phyloP scores from a whole-genome alignment of 768 basidiomycete genomes.

The Pisolithus orientalis region DNA sequence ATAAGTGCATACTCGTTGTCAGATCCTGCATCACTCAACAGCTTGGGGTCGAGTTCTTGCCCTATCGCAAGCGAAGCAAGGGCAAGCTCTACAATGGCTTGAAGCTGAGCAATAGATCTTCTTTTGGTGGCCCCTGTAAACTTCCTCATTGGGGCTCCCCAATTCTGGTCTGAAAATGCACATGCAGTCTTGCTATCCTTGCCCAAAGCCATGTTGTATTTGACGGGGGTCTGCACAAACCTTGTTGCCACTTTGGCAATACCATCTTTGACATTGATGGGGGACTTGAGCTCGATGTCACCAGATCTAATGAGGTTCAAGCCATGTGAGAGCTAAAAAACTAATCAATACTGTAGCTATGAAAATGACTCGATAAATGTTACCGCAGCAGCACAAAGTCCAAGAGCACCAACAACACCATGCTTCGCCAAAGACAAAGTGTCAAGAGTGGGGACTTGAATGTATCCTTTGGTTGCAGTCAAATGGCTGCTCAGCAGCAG shows the following conservation, averaged over 20 bases:
- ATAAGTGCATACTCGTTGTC: background rate
- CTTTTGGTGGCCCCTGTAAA: background rate
- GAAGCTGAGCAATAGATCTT: background rate
- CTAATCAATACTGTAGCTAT: too few relatives aligned
- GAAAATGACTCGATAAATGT: too few relatives aligned
- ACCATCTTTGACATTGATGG: background rate
- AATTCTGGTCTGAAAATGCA: conserved; percentile 6
- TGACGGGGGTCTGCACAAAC: background rate
- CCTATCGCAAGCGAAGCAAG: too few relatives aligned
- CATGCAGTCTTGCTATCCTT: conserved; percentile 2
- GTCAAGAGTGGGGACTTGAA: background rate
- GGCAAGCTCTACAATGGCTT: too few relatives aligned
- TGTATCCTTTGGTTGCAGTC: background rate
- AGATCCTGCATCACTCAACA: background rate
- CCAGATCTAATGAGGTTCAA: background rate
- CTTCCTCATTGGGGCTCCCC: background rate
- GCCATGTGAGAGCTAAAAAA: too few relatives aligned
- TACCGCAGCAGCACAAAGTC: too few relatives aligned
- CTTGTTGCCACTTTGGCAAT: background rate
- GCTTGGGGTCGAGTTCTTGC: background rate
- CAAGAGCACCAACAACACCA: too few relatives aligned
- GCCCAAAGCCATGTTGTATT: conserved; percentile 3
- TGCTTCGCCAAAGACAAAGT: background rate
- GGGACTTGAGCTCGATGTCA: background rate
- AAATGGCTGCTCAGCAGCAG: background rate